Percentiles rank a stretch among this genome's conserved stretches.
phyloP scores from a whole-genome alignment of 805 yeast genomes.

The Lipomyces anomalus region DNA sequence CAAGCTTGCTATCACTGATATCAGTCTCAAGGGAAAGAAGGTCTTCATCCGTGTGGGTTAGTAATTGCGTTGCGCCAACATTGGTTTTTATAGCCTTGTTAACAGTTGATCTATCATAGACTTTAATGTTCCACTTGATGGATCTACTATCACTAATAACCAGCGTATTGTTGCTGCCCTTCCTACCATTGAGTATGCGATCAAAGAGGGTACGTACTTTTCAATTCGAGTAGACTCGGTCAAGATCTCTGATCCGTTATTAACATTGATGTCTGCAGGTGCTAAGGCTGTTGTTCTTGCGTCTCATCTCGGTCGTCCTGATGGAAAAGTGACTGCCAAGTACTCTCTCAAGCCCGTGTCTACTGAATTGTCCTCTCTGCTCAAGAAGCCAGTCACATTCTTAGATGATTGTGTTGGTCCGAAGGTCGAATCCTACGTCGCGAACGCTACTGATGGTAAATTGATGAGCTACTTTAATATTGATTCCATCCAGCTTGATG shows the following conservation, averaged over 20 bases:
- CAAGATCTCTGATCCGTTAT: not conserved
- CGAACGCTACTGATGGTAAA: constrained; percentile 48
- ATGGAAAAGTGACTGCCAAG: constrained; percentile 81
- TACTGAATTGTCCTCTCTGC: constrained; percentile 73
- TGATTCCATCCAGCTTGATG: too few relatives aligned
- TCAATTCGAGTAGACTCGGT: too few relatives aligned
- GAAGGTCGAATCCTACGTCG: constrained; percentile 77
- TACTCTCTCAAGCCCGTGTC: constrained; percentile 93
- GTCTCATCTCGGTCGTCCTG: constrained; percentile 98
- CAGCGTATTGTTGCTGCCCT: constrained; percentile 99
- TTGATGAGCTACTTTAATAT: too few relatives aligned
- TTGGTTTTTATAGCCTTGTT: not conserved
- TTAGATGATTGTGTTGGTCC: constrained; percentile 88
- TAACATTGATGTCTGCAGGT: constrained; percentile 33
- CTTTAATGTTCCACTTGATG: constrained; percentile 65
- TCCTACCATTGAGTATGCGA: constrained; percentile 94
- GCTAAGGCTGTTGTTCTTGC: constrained; percentile 91
- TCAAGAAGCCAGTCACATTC: constrained; percentile 71
- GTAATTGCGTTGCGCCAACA: constrained; percentile 8
- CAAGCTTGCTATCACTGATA: constrained; percentile 89
- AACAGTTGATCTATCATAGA: constrained; percentile 23
- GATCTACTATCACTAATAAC: constrained; percentile 95
- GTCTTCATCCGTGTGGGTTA: constrained; percentile 96
- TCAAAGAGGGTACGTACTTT: constrained; percentile 50
- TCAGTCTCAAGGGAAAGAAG: constrained; percentile 80